Conservation (phyloP, 2,329 filamentous ascomycete genomes). For the Akanthomyces muscarius region DNA sequence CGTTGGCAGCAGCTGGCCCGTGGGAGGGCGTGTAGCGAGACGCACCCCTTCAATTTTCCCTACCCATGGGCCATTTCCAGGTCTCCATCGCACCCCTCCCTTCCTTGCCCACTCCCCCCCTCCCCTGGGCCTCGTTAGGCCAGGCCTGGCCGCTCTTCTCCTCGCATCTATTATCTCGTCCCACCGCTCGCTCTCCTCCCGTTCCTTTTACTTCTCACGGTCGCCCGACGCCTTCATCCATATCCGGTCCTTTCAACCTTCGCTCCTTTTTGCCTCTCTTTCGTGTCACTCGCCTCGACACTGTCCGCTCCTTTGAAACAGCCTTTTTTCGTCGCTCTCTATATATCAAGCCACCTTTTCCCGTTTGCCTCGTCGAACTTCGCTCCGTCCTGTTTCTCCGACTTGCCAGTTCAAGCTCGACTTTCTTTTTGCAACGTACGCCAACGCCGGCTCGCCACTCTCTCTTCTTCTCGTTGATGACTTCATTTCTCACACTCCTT, state of each 20-base stretch:
- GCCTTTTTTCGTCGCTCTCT: conserved; percentile 16
- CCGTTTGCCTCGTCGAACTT: conserved; percentile 8
- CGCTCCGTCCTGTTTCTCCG: conserved; percentile 3
- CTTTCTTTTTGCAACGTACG: conserved; percentile 16
- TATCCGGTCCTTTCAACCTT: conserved; percentile 14
- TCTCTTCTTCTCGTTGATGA: conserved; percentile 1
- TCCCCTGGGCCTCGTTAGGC: background rate
- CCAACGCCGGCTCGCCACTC: conserved; percentile 15
- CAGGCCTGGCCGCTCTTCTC: background rate
- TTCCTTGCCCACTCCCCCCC: background rate
- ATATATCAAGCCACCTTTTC: conserved; percentile 16
- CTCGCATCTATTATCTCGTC: conserved; percentile 2
- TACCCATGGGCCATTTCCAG: too few species aligned
- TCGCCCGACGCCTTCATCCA: conserved; percentile 13
- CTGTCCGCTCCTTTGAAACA: conserved; percentile 20
- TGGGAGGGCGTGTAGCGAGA: background rate
- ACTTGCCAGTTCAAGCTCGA: conserved; percentile 10
- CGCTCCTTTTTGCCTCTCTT: conserved; percentile 19
- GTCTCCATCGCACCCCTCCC: background rate
- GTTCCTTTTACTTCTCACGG: conserved; percentile 6
- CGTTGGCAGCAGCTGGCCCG: background rate
- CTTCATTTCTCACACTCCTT: conserved; percentile 15
- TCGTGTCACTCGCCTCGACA: conserved; percentile 17
- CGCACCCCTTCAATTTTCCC: background rate
- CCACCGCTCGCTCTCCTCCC: conserved; percentile 12